Base-by-base conservation (phyloP, 1,284 basidiomycete species). In the Tetrapyrgos nigripes region DNA sequence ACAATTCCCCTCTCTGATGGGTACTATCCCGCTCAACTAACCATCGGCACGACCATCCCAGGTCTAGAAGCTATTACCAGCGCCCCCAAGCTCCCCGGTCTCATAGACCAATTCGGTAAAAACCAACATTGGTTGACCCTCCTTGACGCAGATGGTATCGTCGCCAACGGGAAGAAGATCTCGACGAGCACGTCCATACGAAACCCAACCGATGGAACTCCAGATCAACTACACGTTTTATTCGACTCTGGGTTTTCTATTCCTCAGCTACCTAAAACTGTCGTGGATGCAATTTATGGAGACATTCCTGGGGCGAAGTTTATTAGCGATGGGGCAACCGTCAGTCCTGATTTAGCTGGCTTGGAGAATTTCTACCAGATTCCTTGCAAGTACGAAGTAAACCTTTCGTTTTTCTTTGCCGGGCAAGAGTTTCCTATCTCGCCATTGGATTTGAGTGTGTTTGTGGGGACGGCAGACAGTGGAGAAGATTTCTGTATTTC, bases 81-180 rank as follows among this genome's bases (percentile, higher is more conserved):
- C n/a, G 29, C 33, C 13, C 44, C 50, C 3, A 53, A 58, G 37
- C 23, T 53, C 21, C 45, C 44, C 24, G 48, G 29, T 33, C 35
- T 50, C 28, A n/a, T 31, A 44, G 44, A 53, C 45, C 29, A 47
- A 24, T 23, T 35, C 44, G 29, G 40, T 37, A 26, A 24, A 26
- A 26, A 44, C 48, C 43, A 53, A 26, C 57, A 58, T 31, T 58
- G 57, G 57, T 27, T 33, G 19, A 58, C 57, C 3, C n/a, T 58
- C 17, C 44, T 58, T 11, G 57, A 58, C 26, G 29, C 51, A 3
- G 50, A 53, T 24, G 57, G 57, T 37, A 58, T 58, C 13, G 49
- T 58, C 27, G 50, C 50, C 10, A 51, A 58, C 43, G 57, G 57
- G 17, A 29, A 53, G 43, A 52, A 19, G 26, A 58, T 58, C 21